Conservation (phyloP, 2,329 filamentous ascomycete genomes). For the Cercospora sp. region DNA sequence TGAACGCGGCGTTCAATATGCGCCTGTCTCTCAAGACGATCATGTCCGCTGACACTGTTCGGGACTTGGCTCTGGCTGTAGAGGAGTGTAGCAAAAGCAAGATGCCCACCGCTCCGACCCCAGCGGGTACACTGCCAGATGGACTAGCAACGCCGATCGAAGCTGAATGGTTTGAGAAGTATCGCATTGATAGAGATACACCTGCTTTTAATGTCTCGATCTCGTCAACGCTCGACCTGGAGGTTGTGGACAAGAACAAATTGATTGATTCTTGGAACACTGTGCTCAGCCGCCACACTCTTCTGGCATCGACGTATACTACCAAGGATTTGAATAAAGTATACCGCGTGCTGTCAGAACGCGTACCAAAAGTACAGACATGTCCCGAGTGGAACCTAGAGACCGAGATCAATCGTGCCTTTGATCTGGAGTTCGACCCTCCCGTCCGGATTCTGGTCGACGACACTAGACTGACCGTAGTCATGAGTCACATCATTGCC, state of each 20-base stretch:
- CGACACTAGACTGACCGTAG: not conserved
- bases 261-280: constrained; percentile 4
- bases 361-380: not conserved
- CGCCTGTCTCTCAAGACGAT: not conserved
- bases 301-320: not conserved
- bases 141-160: not conserved
- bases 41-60: not conserved
- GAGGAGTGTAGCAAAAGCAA: not conserved
- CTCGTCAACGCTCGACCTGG: not conserved
- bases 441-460: not conserved
- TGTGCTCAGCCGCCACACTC: not conserved
- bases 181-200: not conserved
- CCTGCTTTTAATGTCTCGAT: not conserved
- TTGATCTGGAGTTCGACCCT: not conserved
- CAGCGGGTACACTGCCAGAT: not conserved
- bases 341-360: not conserved
- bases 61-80: not conserved
- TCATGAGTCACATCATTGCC: not conserved
- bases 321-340: not conserved
- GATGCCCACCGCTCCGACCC: not conserved
- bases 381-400: not conserved
- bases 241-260: not conserved
- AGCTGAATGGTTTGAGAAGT: not conserved
- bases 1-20: not conserved
- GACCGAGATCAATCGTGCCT: not conserved